Evolutionary conservation across 108 stramenopile genomes (phyloP).

Genomic region (Seminavis robusta): DNA sequence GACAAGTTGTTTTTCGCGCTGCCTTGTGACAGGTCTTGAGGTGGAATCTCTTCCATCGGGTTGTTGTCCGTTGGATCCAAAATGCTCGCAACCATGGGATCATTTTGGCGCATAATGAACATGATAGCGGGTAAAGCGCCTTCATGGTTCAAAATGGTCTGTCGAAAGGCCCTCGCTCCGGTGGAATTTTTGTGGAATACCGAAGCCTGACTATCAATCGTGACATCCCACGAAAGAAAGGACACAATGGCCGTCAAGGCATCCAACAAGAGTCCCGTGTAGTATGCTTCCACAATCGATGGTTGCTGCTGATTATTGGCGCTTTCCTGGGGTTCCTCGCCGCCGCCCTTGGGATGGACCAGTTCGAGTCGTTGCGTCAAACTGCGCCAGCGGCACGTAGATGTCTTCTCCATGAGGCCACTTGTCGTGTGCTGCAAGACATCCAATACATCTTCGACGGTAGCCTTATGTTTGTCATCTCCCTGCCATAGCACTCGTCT

Average conservation of each 20-base stretch:
- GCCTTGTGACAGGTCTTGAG: no score
- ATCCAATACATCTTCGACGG: background rate
- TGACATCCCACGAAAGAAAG: slow-evolving; percentile 55
- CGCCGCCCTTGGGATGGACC: background rate
- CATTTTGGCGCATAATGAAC: slow-evolving; percentile 8
- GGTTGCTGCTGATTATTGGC: background rate
- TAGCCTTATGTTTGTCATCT: slow-evolving; percentile 1
- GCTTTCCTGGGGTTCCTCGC: no score
- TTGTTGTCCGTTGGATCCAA: background rate
- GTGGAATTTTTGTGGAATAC: slow-evolving; percentile 16
- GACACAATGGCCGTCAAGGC: slow-evolving; percentile 44
- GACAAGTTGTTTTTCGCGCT: no score
- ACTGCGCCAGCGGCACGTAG: background rate
- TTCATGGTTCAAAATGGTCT: slow-evolving; percentile 17
- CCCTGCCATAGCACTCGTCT: slow-evolving; percentile 33
- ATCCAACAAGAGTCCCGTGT: slow-evolving; percentile 23
- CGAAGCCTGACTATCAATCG: slow-evolving; percentile 23
- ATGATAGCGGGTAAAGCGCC: background rate
- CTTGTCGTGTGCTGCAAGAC: background rate
- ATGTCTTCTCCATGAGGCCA: background rate
- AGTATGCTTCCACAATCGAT: background rate
- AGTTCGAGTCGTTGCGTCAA: background rate
- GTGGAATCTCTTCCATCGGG: background rate
- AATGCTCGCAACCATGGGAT: background rate
- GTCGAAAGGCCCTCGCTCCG: slow-evolving; percentile 25